Percentiles rank a stretch among this genome's conserved stretches.
Conservation (phyloP, 257 asterid species). For the Solanum microdontum region DNA sequence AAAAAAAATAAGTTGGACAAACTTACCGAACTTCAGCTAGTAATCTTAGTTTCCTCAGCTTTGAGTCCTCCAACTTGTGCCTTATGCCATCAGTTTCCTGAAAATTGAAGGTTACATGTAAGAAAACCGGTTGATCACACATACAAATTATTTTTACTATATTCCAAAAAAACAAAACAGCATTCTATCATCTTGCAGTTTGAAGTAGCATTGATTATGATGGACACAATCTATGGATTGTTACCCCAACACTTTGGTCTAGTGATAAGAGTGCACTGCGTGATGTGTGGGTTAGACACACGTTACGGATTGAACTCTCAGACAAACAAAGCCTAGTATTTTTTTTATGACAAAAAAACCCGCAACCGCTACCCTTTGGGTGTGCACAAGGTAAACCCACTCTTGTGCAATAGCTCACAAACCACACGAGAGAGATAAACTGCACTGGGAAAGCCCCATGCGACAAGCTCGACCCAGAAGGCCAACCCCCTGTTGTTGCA, state of each 20-base stretch:
- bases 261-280: neutral
- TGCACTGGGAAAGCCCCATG: neutral
- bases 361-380: neutral
- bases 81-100: slow-evolving; percentile 54
- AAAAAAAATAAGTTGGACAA: neutral
- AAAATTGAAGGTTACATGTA: neutral
- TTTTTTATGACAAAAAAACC: neutral
- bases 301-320: neutral
- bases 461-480: neutral
- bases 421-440: neutral
- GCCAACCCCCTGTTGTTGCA: neutral
- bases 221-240: neutral
- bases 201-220: neutral
- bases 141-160: neutral
- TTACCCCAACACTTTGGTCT: neutral
- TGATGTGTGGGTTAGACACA: neutral
- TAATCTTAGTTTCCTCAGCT: slow-evolving; percentile 38
- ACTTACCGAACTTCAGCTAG: slow-evolving; percentile 82
- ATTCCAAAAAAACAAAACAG: neutral
- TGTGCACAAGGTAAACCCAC: neutral
- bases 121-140: neutral
- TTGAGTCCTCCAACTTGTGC: slow-evolving; percentile 39
- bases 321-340: neutral
- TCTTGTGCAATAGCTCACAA: neutral
- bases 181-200: neutral